Evolutionary conservation across 306 rosid species (phyloP).

Genomic region (Cicer arietinum): DNA sequence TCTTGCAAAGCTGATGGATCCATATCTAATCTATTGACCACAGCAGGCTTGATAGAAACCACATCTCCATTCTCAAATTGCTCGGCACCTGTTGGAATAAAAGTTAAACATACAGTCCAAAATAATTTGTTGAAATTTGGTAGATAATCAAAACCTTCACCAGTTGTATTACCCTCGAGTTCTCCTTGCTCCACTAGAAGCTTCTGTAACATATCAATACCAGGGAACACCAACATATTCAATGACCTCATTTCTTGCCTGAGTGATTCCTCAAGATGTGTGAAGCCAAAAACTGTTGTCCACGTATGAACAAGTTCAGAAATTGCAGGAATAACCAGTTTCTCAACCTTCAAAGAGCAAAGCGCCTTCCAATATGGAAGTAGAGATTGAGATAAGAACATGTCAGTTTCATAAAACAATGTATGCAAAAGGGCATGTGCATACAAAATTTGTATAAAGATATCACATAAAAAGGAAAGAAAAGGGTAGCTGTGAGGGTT

Average conservation of each 20-base stretch:
- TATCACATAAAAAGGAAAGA: constrained; percentile 35
- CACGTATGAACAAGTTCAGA: constrained; percentile 86
- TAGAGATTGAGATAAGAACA: constrained; percentile 21
- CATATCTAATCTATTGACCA: constrained; percentile 44
- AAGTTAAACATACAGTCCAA: constrained; percentile 42
- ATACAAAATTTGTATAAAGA: constrained; percentile 32
- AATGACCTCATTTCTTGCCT: constrained; percentile 78
- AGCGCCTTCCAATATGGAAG: constrained; percentile 65
- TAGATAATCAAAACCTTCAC: constrained; percentile 48
- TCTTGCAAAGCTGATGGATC: constrained; percentile 55
- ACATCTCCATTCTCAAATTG: constrained; percentile 49
- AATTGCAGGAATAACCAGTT: constrained; percentile 92
- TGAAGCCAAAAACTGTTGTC: constrained; percentile 85
- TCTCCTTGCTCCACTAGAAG: constrained; percentile 58
- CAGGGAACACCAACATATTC: constrained; percentile 96
- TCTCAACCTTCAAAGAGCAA: constrained; percentile 78
- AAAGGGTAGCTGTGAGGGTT: constrained; percentile 43
- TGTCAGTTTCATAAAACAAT: constrained; percentile 39
- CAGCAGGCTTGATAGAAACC: constrained; percentile 44
- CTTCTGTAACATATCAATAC: constrained; percentile 96
- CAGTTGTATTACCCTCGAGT: constrained; percentile 52
- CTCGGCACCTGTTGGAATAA: constrained; percentile 54
- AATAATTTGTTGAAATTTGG: constrained; percentile 14
- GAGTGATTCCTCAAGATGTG: constrained; percentile 70
- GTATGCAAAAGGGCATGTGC: constrained; percentile 23